phyloP scores from a whole-genome alignment of 441 rosid species.

The Syzygium syzygioides region DNA sequence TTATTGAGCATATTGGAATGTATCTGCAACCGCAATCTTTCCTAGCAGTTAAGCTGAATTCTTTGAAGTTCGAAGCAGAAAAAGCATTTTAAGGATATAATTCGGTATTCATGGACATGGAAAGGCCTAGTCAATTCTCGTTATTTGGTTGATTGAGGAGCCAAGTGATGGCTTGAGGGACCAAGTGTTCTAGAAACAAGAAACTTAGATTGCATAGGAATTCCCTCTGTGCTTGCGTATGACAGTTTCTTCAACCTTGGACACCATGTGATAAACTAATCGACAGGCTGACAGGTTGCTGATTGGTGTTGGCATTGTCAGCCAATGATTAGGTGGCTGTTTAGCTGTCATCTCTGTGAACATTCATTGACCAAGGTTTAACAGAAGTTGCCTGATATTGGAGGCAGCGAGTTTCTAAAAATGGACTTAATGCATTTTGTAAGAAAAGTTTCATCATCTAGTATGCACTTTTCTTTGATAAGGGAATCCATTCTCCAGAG shows the following conservation, averaged over 20 bases:
- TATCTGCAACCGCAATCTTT: too few relatives aligned
- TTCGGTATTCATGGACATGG: background rate
- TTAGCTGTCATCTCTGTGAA: rapidly evolving
- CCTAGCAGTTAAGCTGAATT: too few relatives aligned
- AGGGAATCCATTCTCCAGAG: background rate
- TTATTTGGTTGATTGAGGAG: background rate
- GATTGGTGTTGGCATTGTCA: background rate
- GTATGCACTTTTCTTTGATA: background rate
- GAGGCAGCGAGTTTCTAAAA: background rate
- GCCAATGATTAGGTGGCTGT: background rate
- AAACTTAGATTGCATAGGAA: too few relatives aligned
- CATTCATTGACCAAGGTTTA: rapidly evolving
- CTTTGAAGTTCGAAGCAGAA: too few relatives aligned
- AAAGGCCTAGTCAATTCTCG: background rate
- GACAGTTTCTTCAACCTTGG: background rate
- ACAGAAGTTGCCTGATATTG: background rate
- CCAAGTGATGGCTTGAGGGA: background rate
- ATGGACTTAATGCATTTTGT: background rate
- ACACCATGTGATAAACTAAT: background rate
- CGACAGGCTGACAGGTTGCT: rapidly evolving
- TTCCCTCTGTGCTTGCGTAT: background rate
- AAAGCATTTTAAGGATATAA: too few relatives aligned
- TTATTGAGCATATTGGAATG: too few relatives aligned
- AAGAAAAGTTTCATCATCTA: background rate
- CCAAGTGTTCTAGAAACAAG: background rate